A percentile compares a stretch with the other conserved stretches of the same genome.
Evolutionary conservation across 2,329 filamentous ascomycete genomes (phyloP).

Genomic region (Colletotrichum phormii): DNA sequence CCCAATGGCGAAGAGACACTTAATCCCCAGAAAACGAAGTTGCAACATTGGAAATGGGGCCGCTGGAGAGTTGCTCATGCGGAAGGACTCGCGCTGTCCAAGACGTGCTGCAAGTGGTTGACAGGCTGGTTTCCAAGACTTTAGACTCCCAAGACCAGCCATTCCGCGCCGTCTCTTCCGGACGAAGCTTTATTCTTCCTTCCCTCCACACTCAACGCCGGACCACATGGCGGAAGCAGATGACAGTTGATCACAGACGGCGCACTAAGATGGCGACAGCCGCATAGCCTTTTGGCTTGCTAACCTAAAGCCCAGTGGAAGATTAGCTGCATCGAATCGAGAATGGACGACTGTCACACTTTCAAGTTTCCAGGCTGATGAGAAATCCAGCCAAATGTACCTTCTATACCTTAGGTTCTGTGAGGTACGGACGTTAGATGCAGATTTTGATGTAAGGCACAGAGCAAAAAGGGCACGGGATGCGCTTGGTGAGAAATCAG

Average conservation of each 20-base stretch:
- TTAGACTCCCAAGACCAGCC: constrained; percentile 18
- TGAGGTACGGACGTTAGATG: not conserved
- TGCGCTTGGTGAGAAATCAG: not conserved
- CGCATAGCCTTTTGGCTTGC: constrained; percentile 9
- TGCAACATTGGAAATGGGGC: constrained; percentile 13
- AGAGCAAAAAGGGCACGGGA: not conserved
- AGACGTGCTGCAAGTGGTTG: not conserved
- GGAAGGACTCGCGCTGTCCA: not conserved
- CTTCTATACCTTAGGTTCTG: not conserved
- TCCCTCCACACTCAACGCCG: not conserved
- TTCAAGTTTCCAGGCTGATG: not conserved
- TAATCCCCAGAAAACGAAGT: constrained; percentile 21
- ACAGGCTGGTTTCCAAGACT: constrained; percentile 12
- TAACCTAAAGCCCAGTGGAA: not conserved
- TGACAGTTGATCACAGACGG: constrained; percentile 16
- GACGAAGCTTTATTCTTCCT: constrained; percentile 11
- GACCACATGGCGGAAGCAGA: constrained; percentile 20
- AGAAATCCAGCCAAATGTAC: not conserved
- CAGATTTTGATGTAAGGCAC: not conserved
- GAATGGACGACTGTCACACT: not conserved
- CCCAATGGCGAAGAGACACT: constrained; percentile 13
- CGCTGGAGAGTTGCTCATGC: not conserved
- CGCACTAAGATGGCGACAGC: constrained; percentile 7
- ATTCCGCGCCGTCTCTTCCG: constrained; percentile 27
- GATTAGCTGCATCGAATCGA: not conserved